Evolutionary conservation across 345 rosid species (phyloP).

Genomic region (Melaleuca quinquenervia): DNA sequence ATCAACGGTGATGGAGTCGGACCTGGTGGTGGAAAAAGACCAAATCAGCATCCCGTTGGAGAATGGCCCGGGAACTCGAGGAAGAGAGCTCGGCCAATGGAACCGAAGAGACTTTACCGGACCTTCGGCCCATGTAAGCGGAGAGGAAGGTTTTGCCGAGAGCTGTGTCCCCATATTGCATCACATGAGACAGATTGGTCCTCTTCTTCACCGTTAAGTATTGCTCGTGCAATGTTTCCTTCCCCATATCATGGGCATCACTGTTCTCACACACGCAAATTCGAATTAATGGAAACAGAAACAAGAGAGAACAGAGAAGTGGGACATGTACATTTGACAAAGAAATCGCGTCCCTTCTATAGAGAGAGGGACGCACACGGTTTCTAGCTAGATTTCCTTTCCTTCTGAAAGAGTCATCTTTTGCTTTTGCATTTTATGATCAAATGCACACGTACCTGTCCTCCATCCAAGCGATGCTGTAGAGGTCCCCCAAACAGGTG

Average conservation of each 20-base stretch:
- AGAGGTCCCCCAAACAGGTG: slow-evolving; percentile 43
- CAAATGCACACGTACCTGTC: slow-evolving; percentile 13
- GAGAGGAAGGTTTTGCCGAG: slow-evolving; percentile 14
- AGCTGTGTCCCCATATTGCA: slow-evolving; percentile 30
- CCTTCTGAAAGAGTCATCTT: not conserved
- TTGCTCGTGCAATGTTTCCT: slow-evolving; percentile 44
- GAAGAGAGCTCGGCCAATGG: not conserved
- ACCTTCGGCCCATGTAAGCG: slow-evolving; percentile 28
- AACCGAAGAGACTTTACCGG: slow-evolving; percentile 10
- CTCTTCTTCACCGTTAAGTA: slow-evolving; percentile 36
- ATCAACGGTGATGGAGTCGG: not conserved
- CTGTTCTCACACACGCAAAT: slow-evolving; percentile 11
- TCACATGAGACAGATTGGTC: slow-evolving; percentile 42
- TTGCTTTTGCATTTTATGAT: not conserved
- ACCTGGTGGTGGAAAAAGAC: slow-evolving; percentile 15
- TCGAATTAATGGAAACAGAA: not conserved
- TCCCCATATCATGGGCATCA: slow-evolving; percentile 34
- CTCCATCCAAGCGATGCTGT: slow-evolving; percentile 49
- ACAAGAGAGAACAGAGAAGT: too few relatives aligned
- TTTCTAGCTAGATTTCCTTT: not conserved
- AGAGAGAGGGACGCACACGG: slow-evolving; percentile 3
- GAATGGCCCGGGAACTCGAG: not conserved
- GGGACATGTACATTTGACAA: not conserved
- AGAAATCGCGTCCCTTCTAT: not conserved
- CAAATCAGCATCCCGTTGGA: slow-evolving; percentile 28